Conservation (phyloP, 73 alveolate species). For the Tetrahymena borealis region DNA sequence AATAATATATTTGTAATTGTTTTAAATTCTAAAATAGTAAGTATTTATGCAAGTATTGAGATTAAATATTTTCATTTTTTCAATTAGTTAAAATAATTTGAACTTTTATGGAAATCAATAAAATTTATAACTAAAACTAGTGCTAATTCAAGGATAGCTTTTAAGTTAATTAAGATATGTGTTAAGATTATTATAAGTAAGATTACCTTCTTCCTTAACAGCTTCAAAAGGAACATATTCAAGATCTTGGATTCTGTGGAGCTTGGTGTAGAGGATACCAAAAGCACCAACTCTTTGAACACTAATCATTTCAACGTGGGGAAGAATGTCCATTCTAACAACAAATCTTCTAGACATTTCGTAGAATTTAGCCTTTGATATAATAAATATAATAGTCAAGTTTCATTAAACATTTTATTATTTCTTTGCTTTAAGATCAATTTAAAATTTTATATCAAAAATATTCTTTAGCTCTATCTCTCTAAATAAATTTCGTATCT, state of each 20-base stretch:
- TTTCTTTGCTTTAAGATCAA: neutral
- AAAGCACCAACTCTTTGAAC: conserved; percentile 30
- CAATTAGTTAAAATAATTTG: too few relatives aligned
- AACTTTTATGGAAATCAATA: too few relatives aligned
- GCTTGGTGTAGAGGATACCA: conserved; percentile 22
- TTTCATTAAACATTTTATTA: neutral
- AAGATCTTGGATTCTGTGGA: conserved; percentile 20
- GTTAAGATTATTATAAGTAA: neutral
- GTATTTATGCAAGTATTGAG: too few relatives aligned
- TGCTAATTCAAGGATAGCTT: too few relatives aligned
- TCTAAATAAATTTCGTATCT: neutral
- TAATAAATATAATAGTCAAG: neutral
- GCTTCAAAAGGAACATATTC: conserved; percentile 20
- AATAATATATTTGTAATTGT: neutral
- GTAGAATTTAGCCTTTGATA: conserved; percentile 28
- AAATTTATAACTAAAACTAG: too few relatives aligned
- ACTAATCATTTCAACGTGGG: conserved; percentile 28
- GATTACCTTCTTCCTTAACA: conserved; percentile 4
- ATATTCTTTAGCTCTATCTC: neutral
- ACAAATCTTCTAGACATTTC: conserved; percentile 45
- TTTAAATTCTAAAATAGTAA: too few relatives aligned
- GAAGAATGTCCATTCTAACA: conserved; percentile 37
- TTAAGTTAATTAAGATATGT: too few relatives aligned
- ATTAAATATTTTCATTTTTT: too few relatives aligned
- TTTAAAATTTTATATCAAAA: neutral